A percentile compares a stretch with the other conserved stretches of the same genome.
Conservation (phyloP, 2,329 filamentous ascomycete genomes). For the Gaeumannomyces sp. region DNA sequence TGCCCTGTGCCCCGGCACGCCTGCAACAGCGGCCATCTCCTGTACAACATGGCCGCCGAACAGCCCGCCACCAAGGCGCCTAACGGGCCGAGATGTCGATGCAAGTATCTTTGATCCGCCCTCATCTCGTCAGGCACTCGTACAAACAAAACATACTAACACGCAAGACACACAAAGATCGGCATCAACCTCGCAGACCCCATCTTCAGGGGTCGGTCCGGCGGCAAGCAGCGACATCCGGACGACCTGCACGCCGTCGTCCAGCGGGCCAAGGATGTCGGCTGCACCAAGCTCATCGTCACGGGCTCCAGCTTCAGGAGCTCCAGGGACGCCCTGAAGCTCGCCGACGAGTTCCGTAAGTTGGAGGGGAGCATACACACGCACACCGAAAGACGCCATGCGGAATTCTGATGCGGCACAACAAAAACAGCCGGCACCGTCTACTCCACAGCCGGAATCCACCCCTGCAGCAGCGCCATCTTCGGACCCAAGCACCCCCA, state of each 20-base stretch:
- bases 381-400: no score
- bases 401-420: background rate
- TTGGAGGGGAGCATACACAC: slow-evolving; percentile 15
- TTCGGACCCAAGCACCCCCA: slow-evolving; percentile 55
- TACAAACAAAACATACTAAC: background rate
- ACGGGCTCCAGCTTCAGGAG: slow-evolving; percentile 84
- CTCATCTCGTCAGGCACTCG: background rate
- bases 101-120: slow-evolving; percentile 33
- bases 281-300: slow-evolving; percentile 85
- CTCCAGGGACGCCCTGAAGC: slow-evolving; percentile 65
- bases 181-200: slow-evolving; percentile 95
- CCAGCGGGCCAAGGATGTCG: slow-evolving; percentile 67
- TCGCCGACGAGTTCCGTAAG: slow-evolving; percentile 70
- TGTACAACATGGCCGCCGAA: slow-evolving; percentile 5
- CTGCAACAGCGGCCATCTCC: background rate
- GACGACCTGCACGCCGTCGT: slow-evolving; percentile 72
- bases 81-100: slow-evolving; percentile 51
- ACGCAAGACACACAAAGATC: slow-evolving; percentile 43
- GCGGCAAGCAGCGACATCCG: slow-evolving; percentile 69
- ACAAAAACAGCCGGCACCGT: slow-evolving; percentile 60
- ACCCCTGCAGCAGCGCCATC: slow-evolving; percentile 79
- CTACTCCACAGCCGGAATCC: slow-evolving; percentile 87
- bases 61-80: slow-evolving; percentile 12
- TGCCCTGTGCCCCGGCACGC: background rate
- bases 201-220: slow-evolving; percentile 79